Conservation (phyloP, 1,139 yeast genomes). For the Komagataea norvegica region DNA sequence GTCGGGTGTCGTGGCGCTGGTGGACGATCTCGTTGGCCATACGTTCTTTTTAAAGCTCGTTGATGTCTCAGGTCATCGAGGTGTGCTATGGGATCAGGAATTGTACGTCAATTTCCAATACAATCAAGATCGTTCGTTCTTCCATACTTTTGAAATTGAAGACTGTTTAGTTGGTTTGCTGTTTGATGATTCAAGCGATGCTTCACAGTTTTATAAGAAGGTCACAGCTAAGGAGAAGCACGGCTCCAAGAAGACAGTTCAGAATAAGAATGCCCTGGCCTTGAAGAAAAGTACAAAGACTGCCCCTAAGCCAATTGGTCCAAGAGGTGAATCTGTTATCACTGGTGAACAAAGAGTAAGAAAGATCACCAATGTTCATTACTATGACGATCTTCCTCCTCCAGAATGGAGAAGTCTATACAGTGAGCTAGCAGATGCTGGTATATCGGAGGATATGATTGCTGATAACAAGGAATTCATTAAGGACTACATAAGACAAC, state of each 20-base stretch:
- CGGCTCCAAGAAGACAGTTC: slow-evolving; percentile 79
- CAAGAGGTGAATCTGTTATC: slow-evolving; percentile 28
- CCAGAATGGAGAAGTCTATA: slow-evolving; percentile 81
- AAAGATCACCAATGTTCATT: slow-evolving; percentile 55
- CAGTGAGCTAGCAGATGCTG: slow-evolving; percentile 68
- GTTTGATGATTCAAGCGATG: slow-evolving; percentile 87
- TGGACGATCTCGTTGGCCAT: slow-evolving; percentile 91
- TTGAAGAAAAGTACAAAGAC: slow-evolving; percentile 47
- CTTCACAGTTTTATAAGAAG: slow-evolving; percentile 74
- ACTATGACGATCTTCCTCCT: slow-evolving; percentile 78
- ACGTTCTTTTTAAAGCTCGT: slow-evolving; percentile 87
- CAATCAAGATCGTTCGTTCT: slow-evolving; percentile 89
- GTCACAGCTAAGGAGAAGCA: slow-evolving; percentile 74
- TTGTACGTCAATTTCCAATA: slow-evolving; percentile 82
- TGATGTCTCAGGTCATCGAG: slow-evolving; percentile 75
- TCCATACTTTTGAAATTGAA: slow-evolving; percentile 91
- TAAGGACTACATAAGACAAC: slow-evolving; percentile 67
- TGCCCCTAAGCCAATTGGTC: slow-evolving; percentile 74
- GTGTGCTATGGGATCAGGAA: slow-evolving; percentile 97
- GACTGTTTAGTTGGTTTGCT: slow-evolving; percentile 85
- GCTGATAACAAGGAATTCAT: slow-evolving; percentile 82
- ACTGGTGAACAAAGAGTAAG: slow-evolving; percentile 51
- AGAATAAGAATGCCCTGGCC: slow-evolving; percentile 84
- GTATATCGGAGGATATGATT: slow-evolving; percentile 85
- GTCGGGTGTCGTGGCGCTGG: slow-evolving; percentile 80